Evolutionary conservation across 371 early-diverging fungal genomes (phyloP).

Genomic region (Mucor plumbeus): DNA sequence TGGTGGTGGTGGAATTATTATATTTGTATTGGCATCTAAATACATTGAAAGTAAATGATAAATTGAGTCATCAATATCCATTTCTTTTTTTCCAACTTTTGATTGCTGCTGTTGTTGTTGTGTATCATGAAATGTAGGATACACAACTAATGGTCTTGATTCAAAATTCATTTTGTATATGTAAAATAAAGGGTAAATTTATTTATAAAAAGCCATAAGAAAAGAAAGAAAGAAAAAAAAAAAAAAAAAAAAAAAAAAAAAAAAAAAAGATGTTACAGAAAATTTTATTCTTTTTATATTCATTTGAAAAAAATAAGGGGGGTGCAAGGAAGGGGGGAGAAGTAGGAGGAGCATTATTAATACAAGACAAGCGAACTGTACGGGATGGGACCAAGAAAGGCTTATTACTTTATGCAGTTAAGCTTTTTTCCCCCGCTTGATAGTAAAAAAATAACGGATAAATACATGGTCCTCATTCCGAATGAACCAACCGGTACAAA

Average conservation of each 20-base stretch:
- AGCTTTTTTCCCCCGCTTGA: constrained; percentile 7
- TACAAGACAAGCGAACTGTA: no score
- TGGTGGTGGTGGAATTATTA: background rate
- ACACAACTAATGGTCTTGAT: constrained; percentile 18
- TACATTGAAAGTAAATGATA: constrained; percentile 28
- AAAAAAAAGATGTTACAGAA: background rate
- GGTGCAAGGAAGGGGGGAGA: background rate
- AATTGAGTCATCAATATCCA: constrained; percentile 26
- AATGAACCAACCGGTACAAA: background rate
- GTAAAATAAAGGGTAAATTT: background rate
- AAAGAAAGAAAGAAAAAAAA: no score
- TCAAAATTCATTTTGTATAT: constrained; percentile 18
- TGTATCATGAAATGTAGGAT: constrained; percentile 24
- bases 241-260: constrained; percentile 3
- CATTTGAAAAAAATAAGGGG: background rate
- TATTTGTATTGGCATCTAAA: constrained; percentile 5
- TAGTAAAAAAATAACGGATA: constrained; percentile 4
- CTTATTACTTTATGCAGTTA: background rate
- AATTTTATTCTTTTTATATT: background rate
- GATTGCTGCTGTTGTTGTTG: constrained; percentile 1
- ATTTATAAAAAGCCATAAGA: background rate
- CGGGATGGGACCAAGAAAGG: background rate
- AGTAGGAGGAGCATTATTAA: background rate
- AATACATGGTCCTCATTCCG: background rate
- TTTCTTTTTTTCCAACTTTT: constrained; percentile 11